A percentile compares a stretch with the other conserved stretches of the same genome.
Conservation (phyloP, 2,329 filamentous ascomycete species). For the Sclerotinia nivalis region DNA sequence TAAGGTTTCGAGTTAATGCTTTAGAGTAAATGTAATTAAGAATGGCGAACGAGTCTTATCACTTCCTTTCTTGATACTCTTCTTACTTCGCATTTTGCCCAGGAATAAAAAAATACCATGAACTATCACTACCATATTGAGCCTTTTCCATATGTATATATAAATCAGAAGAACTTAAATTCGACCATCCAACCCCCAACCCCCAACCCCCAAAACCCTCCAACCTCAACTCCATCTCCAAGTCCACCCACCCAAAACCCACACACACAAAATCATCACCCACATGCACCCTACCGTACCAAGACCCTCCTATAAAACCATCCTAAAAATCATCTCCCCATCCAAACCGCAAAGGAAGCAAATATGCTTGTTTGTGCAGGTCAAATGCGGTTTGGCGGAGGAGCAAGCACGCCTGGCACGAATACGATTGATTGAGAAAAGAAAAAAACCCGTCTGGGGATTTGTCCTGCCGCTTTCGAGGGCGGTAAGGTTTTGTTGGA, state of each 20-base stretch:
- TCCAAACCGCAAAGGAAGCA: background rate
- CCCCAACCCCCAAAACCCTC: background rate
- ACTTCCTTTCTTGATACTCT: background rate
- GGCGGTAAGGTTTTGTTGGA: slow-evolving; percentile 1
- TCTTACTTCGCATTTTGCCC: background rate
- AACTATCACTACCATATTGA: background rate
- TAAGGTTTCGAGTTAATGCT: background rate
- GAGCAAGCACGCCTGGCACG: slow-evolving; percentile 13
- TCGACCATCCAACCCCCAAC: too few species aligned
- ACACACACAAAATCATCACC: background rate
- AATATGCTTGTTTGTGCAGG: slow-evolving; percentile 9
- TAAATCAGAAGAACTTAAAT: too few species aligned
- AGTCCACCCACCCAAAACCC: background rate
- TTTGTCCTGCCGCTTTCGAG: background rate
- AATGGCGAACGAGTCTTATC: background rate
- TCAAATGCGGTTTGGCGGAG: slow-evolving; percentile 15
- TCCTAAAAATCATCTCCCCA: background rate
- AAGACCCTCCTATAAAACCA: background rate
- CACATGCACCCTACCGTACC: background rate
- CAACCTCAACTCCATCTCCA: background rate
- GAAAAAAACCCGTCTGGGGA: slow-evolving; percentile 6
- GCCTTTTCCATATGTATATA: background rate
- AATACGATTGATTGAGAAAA: slow-evolving; percentile 10
- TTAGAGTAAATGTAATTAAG: background rate
- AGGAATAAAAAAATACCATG: background rate